Base-by-base conservation (phyloP, 1,284 basidiomycete genomes). In the Puccinia coronata region DNA sequence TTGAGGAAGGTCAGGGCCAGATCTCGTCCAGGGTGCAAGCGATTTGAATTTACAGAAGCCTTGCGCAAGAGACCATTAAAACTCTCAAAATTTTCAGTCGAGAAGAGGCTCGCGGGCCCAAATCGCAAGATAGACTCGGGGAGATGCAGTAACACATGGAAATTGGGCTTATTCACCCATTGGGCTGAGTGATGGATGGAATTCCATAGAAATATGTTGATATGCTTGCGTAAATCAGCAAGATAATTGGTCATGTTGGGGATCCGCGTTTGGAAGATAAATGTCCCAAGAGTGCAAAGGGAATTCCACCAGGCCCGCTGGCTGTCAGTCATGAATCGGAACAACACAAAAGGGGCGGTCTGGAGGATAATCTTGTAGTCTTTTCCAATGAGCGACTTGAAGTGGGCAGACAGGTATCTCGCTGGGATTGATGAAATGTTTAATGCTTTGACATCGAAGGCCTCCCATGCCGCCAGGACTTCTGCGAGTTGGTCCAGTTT, bases 131-230 rank as follows among this genome's bases (percentile, higher is more conserved):
- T 78, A 28, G 84, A 83, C 2, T 73, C 55, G 20, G 81, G 11
- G 16, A 85, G 79, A 36, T 86, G 85, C 1, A 82, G 63, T 2
- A 85, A 11, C 16, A 85, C 73, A 51, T 85, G 84, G 55, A 85
- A 88, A 75, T 88, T 88, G 0, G 87, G 86, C 78, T 88, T 88
- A 79, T 88, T 87, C 75, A 87, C 87, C 87, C 87, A 87, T 0
- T 82, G 83, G 4, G 71, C 73, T 0, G 84, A 86, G 84, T 85
- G 86, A 0, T 43, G 67, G 0, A 84, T 84, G 0, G 85, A 84
- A 8, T 82, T 82, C 0, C 84, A 34, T 0, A 88, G 83, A 72
- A 87, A 87, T 14, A 83, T 28, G 0, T 86, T 43, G 25, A 88
- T 87, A 43, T 82, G 85, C 1, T 53, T 8, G 3, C 83, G 5